Conservation (phyloP, 345 rosid genomes). For the Atalantia buxifolia region DNA sequence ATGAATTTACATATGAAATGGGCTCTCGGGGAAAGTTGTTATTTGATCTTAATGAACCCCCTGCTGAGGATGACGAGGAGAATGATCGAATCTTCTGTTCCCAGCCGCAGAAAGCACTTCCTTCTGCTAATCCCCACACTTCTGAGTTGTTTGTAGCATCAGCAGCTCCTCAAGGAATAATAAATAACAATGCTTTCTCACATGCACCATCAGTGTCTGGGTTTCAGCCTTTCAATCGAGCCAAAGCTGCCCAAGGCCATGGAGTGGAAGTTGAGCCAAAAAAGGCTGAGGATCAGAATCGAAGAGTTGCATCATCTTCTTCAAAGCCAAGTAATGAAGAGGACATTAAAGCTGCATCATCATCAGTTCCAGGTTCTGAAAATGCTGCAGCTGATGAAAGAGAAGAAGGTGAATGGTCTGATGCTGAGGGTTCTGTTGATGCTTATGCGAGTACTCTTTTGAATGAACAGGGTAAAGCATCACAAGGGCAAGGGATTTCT, state of each 20-base stretch:
- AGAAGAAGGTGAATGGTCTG: constrained; percentile 99
- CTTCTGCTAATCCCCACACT: constrained; percentile 37
- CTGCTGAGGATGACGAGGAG: constrained; percentile 69
- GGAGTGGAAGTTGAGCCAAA: constrained; percentile 41
- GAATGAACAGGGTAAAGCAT: constrained; percentile 35
- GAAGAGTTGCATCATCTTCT: constrained; percentile 28
- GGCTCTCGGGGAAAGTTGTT: constrained; percentile 77
- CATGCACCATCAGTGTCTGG: constrained; percentile 79
- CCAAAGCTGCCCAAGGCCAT: constrained; percentile 26
- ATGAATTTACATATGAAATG: constrained; percentile 84
- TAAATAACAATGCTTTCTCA: constrained; percentile 59
- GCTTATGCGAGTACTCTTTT: constrained; percentile 19
- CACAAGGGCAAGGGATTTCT: constrained; percentile 28
- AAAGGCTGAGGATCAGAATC: constrained; percentile 30
- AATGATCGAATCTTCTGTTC: constrained; percentile 38
- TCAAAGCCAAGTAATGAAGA: constrained; percentile 30
- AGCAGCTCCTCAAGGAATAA: constrained; percentile 39
- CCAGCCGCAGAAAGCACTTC: constrained; percentile 60
- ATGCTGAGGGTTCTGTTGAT: constrained; percentile 54
- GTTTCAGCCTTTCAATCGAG: constrained; percentile 88
- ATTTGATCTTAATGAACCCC: constrained; percentile 99
- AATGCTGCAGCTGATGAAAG: constrained; percentile 49
- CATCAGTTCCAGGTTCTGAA: constrained; percentile 27
- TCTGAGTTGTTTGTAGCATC: constrained; percentile 54
- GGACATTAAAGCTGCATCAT: constrained; percentile 31